A percentile compares a stretch with the other conserved stretches of the same genome.
Evolutionary conservation across 2,329 filamentous ascomycete species (phyloP).

Genomic region (Fusarium haematococcum): DNA sequence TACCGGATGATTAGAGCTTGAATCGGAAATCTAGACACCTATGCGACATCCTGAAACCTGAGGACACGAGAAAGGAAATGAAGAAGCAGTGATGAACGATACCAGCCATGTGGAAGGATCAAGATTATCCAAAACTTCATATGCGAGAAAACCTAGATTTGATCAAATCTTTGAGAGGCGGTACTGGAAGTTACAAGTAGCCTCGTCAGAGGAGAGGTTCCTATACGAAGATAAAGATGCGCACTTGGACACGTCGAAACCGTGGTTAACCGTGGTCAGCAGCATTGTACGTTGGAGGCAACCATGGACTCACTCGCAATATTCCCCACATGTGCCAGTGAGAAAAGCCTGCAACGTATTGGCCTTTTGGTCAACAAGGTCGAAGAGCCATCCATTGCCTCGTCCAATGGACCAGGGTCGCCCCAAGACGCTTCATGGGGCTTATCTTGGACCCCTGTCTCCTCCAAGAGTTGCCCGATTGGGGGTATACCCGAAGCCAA

Average conservation of each 20-base stretch:
- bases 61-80: not conserved
- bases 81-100: not conserved
- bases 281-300: too few species aligned
- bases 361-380: too few species aligned
- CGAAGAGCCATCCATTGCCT: not conserved
- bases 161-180: too few species aligned
- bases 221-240: too few species aligned
- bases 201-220: too few species aligned
- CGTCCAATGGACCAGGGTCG: not conserved
- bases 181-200: too few species aligned
- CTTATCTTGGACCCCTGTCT: not conserved
- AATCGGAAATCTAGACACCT: not conserved
- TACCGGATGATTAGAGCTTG: not conserved
- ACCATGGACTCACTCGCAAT: too few species aligned
- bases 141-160: too few species aligned
- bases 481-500: not conserved
- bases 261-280: too few species aligned
- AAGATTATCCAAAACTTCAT: not conserved
- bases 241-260: too few species aligned
- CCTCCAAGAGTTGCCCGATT: not conserved
- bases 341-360: too few species aligned
- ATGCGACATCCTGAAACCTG: not conserved
- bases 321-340: too few species aligned
- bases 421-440: not conserved
- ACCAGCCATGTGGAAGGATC: not conserved